Percentiles rank a stretch among this genome's conserved stretches.
phyloP scores from a whole-genome alignment of 129 eudicot species.

The Scalesia atractyloides region DNA sequence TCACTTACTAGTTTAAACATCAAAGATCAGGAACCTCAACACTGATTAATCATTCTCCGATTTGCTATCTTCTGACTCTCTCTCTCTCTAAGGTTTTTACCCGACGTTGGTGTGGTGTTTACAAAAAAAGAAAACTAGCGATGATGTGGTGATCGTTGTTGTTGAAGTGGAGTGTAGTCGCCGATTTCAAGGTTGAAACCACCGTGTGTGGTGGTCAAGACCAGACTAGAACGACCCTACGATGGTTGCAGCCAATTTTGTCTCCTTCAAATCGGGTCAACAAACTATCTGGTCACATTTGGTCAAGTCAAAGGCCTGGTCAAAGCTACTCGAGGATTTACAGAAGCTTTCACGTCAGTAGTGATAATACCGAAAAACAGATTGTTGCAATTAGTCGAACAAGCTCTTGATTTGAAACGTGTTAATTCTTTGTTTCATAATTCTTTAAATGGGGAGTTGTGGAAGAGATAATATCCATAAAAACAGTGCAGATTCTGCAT shows the following conservation, averaged over 20 bases:
- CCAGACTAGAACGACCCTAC: no score
- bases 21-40: no score
- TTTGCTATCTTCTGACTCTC: no score
- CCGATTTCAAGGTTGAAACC: no score
- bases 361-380: constrained; percentile 74
- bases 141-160: no score
- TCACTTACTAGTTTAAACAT: no score
- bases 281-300: background rate
- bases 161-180: no score
- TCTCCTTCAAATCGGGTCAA: constrained; percentile 43
- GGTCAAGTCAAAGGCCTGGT: constrained; percentile 44
- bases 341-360: constrained; percentile 69
- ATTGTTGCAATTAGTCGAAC: constrained; percentile 79
- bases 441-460: constrained; percentile 62
- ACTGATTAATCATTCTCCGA: no score
- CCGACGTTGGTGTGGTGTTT: no score
- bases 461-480: constrained; percentile 78
- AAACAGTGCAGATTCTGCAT: constrained; percentile 63
- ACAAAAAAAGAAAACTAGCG: no score
- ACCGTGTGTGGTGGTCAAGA: no score
- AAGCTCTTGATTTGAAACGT: constrained; percentile 75
- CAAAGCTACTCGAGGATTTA: constrained; percentile 62
- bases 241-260: constrained; percentile 23
- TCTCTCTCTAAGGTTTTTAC: no score
- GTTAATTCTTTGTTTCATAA: constrained; percentile 82